Evolutionary conservation across 208 protist genomes (phyloP).

Genomic region (Acanthamoeba lenticulata): DNA sequence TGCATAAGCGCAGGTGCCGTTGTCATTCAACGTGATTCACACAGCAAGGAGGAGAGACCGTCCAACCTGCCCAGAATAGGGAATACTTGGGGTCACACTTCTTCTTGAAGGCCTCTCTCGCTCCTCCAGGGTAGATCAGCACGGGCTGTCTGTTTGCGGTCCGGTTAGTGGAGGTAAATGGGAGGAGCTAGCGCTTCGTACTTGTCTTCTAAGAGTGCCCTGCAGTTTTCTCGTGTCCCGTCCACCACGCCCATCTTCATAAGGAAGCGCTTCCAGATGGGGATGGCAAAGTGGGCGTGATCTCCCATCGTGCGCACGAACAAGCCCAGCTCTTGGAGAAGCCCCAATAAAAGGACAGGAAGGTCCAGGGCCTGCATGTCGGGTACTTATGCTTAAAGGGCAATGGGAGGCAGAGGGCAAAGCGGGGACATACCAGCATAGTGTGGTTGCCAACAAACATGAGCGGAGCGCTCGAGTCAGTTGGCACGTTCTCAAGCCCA

Average conservation of each 20-base stretch:
- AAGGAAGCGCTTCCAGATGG: neutral
- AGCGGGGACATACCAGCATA: neutral
- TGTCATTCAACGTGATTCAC: too few species aligned
- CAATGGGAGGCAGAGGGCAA: neutral
- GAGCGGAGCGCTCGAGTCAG: neutral
- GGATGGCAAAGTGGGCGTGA: slow-evolving; percentile 5
- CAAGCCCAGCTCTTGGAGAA: neutral
- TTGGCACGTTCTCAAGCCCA: slow-evolving; percentile 4
- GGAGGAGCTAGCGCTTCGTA: neutral
- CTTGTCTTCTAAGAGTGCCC: neutral
- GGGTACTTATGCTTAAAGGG: neutral
- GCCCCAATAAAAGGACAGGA: neutral
- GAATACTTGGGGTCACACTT: slow-evolving; percentile 38
- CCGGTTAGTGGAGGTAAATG: neutral
- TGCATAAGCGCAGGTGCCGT: too few species aligned
- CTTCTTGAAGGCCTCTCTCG: slow-evolving; percentile 22
- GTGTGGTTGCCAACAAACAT: slow-evolving; percentile 57
- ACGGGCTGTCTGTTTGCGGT: neutral
- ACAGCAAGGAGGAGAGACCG: too few species aligned
- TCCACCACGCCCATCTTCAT: slow-evolving; percentile 17
- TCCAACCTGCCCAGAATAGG: slow-evolving; percentile 6
- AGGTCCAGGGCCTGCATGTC: slow-evolving; percentile 4
- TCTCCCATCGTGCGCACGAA: slow-evolving; percentile 37
- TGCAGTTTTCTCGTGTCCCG: neutral
- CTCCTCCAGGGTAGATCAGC: slow-evolving; percentile 30